These are phyloP conservation scores for Botrytis hyacinthi DNA, from an alignment of 2,329 filamentous ascomycete species.

Conservation along the genomic window DNA sequence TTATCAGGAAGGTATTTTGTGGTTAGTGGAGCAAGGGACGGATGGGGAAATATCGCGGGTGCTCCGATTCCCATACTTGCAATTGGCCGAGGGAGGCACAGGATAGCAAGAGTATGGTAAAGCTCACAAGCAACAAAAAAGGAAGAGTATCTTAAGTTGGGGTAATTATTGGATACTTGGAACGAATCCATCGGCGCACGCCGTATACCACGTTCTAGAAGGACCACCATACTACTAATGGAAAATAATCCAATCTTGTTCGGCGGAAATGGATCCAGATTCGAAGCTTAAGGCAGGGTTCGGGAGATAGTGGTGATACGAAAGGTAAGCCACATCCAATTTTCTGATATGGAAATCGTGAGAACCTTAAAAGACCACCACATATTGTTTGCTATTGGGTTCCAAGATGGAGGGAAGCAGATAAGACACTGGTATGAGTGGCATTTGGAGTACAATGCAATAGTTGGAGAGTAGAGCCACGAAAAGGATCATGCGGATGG, in stretches of 20 bases:
- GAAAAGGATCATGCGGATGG: constrained; percentile 18
- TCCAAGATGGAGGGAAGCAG: background rate
- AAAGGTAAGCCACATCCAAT: constrained; percentile 9
- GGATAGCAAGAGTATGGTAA: background rate
- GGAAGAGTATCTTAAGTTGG: background rate
- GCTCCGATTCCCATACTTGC: constrained; percentile 2
- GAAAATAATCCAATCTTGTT: background rate
- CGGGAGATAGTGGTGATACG: constrained; percentile 7
- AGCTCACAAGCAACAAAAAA: background rate
- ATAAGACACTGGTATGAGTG: background rate
- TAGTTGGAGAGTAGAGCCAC: constrained; percentile 9
- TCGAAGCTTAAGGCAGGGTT: background rate
- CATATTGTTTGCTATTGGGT: background rate
- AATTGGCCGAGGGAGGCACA: constrained; percentile 16
- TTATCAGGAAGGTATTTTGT: constrained; percentile 19
- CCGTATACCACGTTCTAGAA: constrained; percentile 10
- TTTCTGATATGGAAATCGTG: constrained; percentile 1
- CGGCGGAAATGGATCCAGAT: background rate
- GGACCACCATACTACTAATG: background rate
- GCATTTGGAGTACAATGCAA: background rate
- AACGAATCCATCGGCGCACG: constrained; percentile 12
- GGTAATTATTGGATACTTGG: background rate
- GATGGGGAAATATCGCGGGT: constrained; percentile 9
- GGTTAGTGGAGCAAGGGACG: constrained; percentile 8
- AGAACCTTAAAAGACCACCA: background rate